Conservation (phyloP, 2,329 filamentous ascomycete genomes). For the Cylindrodendrum hubeiense region DNA sequence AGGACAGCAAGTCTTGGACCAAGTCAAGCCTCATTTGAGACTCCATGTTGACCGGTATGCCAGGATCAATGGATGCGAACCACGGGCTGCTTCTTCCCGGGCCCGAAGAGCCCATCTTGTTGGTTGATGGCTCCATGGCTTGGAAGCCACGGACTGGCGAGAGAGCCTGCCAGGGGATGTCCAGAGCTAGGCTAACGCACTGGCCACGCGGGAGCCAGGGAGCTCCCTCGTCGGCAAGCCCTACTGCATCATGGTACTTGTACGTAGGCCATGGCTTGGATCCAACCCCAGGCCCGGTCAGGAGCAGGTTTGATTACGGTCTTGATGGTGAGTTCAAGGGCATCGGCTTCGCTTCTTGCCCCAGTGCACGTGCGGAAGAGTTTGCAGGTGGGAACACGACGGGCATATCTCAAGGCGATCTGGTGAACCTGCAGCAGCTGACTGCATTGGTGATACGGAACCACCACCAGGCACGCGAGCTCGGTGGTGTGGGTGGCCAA, state of each 20-base stretch:
- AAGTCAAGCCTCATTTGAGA: slow-evolving; percentile 23
- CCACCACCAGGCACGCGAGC: slow-evolving; percentile 20
- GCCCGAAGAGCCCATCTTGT: slow-evolving; percentile 4
- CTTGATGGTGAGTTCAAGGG: slow-evolving; percentile 4
- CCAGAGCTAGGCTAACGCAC: slow-evolving; percentile 25
- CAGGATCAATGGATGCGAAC: slow-evolving; percentile 8
- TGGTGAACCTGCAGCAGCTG: slow-evolving; percentile 29
- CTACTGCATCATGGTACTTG: not conserved
- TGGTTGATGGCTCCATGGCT: slow-evolving; percentile 28
- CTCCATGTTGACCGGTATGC: slow-evolving; percentile 12
- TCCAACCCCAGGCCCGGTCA: slow-evolving; percentile 19
- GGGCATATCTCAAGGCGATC: slow-evolving; percentile 25
- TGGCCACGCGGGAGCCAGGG: slow-evolving; percentile 41
- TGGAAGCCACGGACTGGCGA: slow-evolving; percentile 26
- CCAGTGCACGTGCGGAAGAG: not conserved
- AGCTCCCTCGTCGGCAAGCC: slow-evolving; percentile 35
- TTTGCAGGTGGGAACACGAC: slow-evolving; percentile 4
- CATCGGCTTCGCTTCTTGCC: slow-evolving; percentile 5
- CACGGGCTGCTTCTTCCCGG: slow-evolving; percentile 14
- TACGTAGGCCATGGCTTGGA: slow-evolving; percentile 20
- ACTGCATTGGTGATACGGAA: slow-evolving; percentile 17
- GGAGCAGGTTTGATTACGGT: slow-evolving; percentile 28
- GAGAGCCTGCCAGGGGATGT: slow-evolving; percentile 22
- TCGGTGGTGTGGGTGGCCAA: slow-evolving; percentile 15
- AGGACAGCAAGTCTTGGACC: slow-evolving; percentile 29